These are phyloP conservation scores for Beauveria rudraprayagi DNA, from an alignment of 2,329 filamentous ascomycete species.

Conservation along the genomic window DNA sequence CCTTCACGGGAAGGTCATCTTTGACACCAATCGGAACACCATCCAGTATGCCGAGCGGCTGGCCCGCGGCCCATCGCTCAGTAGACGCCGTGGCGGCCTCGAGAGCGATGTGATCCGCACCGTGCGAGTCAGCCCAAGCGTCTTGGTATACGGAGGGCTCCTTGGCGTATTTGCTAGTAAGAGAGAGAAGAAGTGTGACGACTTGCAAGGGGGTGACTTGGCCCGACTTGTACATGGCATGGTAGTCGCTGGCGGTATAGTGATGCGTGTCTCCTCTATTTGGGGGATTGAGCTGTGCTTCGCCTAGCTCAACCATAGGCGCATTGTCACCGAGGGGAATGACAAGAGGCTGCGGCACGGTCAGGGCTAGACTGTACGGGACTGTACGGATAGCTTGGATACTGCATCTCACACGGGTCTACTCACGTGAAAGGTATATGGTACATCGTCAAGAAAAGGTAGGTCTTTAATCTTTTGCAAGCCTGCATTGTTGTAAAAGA, in stretches of 20 bases:
- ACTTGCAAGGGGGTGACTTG: constrained; percentile 65
- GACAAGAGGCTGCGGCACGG: constrained; percentile 41
- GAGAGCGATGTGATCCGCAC: constrained; percentile 47
- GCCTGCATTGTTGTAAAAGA: constrained; percentile 63
- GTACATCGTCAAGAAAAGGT: constrained; percentile 35
- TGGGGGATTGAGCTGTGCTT: constrained; percentile 32
- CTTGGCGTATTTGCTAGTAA: constrained; percentile 54
- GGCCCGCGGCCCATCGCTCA: constrained; percentile 59
- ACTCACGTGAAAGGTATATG: constrained; percentile 41
- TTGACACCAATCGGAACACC: constrained; percentile 80
- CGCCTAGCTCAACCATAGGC: constrained; percentile 32
- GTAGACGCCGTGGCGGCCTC: constrained; percentile 67
- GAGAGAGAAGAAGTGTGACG: constrained; percentile 59
- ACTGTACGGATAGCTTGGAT: background rate
- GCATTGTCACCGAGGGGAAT: constrained; percentile 37
- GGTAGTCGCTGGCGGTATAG: constrained; percentile 68
- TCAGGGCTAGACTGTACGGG: background rate
- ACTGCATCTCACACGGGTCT: background rate
- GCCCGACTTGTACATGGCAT: constrained; percentile 63
- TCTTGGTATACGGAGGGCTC: constrained; percentile 55
- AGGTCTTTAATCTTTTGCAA: constrained; percentile 41
- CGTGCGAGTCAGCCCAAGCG: constrained; percentile 63
- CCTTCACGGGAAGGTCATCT: constrained; percentile 66
- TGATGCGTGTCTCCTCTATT: constrained; percentile 44
- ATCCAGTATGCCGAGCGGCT: constrained; percentile 62